These are phyloP conservation scores for Polyporus tsugae DNA, from an alignment of 1,284 basidiomycete genomes.

Conservation along the genomic window DNA sequence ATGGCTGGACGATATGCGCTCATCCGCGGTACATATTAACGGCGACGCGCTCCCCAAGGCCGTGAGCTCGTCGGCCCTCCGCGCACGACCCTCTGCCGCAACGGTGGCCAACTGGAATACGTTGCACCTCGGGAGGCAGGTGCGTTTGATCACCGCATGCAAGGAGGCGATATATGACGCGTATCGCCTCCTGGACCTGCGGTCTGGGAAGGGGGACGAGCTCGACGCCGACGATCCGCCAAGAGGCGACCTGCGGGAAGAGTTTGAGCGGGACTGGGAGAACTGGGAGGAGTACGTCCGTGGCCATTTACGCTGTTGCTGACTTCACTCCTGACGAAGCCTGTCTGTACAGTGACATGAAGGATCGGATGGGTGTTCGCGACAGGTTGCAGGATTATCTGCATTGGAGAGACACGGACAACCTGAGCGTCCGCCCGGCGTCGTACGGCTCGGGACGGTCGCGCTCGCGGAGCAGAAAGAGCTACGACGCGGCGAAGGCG, in stretches of 20 bases:
- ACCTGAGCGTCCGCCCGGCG: conserved; percentile 53
- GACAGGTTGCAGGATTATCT: conserved; percentile 53
- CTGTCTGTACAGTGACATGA: conserved; percentile 66
- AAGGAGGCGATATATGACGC: conserved; percentile 75
- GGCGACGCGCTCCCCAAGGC: conserved; percentile 13
- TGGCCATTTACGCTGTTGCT: not conserved
- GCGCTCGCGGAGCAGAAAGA: conserved; percentile 45
- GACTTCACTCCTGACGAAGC: conserved; percentile 10
- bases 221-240: conserved; percentile 14
- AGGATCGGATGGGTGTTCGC: conserved; percentile 71
- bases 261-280: conserved; percentile 72
- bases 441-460: conserved; percentile 52
- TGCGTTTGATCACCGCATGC: conserved; percentile 63
- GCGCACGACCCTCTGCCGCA: conserved; percentile 23
- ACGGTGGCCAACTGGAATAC: conserved; percentile 53
- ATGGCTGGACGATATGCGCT: conserved; percentile 31
- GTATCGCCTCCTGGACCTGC: conserved; percentile 57
- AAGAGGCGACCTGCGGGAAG: conserved; percentile 54
- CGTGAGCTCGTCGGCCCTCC: conserved; percentile 17
- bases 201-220: conserved; percentile 14
- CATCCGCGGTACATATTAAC: conserved; percentile 22
- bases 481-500: conserved; percentile 21
- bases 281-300: conserved; percentile 71
- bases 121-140: conserved; percentile 69
- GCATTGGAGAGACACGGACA: conserved; percentile 59